phyloP scores from a whole-genome alignment of 2,329 filamentous ascomycete genomes.

The Aspergillus bombycis region DNA sequence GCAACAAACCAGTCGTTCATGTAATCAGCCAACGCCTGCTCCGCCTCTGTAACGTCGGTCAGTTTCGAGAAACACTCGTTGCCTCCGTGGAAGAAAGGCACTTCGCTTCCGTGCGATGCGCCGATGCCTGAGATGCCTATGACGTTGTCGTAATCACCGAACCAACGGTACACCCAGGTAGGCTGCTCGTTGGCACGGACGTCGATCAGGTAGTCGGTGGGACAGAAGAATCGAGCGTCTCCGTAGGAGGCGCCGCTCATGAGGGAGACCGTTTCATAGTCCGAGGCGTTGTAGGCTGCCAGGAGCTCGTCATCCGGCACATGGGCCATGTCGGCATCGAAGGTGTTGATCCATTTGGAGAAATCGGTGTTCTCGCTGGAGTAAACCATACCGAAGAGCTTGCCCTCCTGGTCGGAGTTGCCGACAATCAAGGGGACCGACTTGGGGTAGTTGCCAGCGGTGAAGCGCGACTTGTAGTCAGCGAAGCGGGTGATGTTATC shows the following conservation, averaged over 20 bases:
- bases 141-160: slow-evolving; percentile 25
- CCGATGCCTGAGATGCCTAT: slow-evolving; percentile 20
- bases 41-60: slow-evolving; percentile 17
- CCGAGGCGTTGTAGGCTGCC: slow-evolving; percentile 19
- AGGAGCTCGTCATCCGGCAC: slow-evolving; percentile 20
- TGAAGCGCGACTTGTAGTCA: slow-evolving; percentile 25
- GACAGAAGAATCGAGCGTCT: slow-evolving; percentile 27
- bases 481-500: slow-evolving; percentile 25
- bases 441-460: slow-evolving; percentile 21
- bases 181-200: slow-evolving; percentile 22
- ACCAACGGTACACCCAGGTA: slow-evolving; percentile 29
- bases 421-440: slow-evolving; percentile 25
- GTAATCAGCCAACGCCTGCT: slow-evolving; percentile 25
- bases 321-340: slow-evolving; percentile 25
- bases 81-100: slow-evolving; percentile 30
- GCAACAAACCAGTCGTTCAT: slow-evolving; percentile 27
- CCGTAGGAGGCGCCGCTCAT: slow-evolving; percentile 28
- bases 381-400: slow-evolving; percentile 24
- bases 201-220: slow-evolving; percentile 25
- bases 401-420: slow-evolving; percentile 27
- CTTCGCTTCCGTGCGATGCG: slow-evolving; percentile 24
- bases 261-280: slow-evolving; percentile 21
- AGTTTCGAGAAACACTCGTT: slow-evolving; percentile 26
- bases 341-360: slow-evolving; percentile 24
- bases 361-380: slow-evolving; percentile 24